Percentiles rank a stretch among this genome's conserved stretches.
These are phyloP conservation scores for Borovskyia barvae DNA, from an alignment of 208 protist genomes.

Conservation along the genomic window DNA sequence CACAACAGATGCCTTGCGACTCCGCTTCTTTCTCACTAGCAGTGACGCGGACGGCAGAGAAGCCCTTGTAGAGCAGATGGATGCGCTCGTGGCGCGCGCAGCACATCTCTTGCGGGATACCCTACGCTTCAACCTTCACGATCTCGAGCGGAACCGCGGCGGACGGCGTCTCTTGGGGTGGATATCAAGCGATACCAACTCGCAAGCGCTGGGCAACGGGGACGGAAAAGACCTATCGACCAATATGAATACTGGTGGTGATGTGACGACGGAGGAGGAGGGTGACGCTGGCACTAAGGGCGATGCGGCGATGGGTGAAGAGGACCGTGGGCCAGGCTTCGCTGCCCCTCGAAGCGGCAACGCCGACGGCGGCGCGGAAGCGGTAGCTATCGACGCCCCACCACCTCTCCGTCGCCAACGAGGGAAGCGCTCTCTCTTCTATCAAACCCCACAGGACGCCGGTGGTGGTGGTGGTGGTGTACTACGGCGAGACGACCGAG, in stretches of 20 bases:
- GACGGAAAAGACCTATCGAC: not conserved
- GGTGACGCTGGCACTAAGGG: not conserved
- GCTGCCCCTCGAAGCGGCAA: not conserved
- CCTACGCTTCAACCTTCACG: slow-evolving; percentile 23
- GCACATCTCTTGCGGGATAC: slow-evolving; percentile 13
- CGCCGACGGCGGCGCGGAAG: not conserved
- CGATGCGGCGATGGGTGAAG: not conserved
- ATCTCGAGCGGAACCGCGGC: slow-evolving; percentile 17
- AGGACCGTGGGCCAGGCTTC: not conserved
- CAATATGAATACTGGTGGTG: not conserved
- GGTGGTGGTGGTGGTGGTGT: slow-evolving; percentile 7
- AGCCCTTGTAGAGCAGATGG: not conserved
- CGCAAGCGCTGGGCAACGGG: not conserved
- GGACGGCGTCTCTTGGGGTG: too few species aligned
- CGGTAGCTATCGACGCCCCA: not conserved
- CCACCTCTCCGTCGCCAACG: slow-evolving; percentile 26
- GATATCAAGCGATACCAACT: too few species aligned
- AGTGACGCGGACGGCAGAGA: not conserved
- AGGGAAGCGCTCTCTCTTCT: slow-evolving; percentile 45
- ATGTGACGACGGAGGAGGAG: not conserved
- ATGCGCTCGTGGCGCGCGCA: not conserved
- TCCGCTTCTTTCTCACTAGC: slow-evolving; percentile 12
- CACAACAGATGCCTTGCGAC: slow-evolving; percentile 9
- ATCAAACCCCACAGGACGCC: slow-evolving; percentile 11
- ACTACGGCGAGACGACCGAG: too few species aligned